Evolutionary conservation across 225 moss, liverwort and hornwort species (phyloP), one percentile per base, ranked within the genome.

Genomic region (Takakia lepidozioides): DNA sequence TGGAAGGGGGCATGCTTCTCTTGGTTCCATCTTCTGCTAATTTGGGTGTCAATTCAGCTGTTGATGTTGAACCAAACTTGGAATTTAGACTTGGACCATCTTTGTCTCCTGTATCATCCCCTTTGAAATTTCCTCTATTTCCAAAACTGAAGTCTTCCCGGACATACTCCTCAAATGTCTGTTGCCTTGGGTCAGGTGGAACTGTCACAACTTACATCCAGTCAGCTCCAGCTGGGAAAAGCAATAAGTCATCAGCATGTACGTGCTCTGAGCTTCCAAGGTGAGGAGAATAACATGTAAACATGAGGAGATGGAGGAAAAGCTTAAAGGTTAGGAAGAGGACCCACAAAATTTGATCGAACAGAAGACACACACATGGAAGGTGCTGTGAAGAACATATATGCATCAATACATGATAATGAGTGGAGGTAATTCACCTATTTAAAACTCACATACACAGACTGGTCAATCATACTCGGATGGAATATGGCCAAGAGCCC

Each of bases 91-190:
- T 72, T n/a, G 93, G 86, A 1, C 87, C 91, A 29, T 83, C 85
- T 57, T 84, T 95, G 36, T 91, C 98, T n/a, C n/a, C n/a, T 24
- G 81, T 76, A 43, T 76, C 77, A 43, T 91, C 87, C 43, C 85
- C 71, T 43, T 87, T 87, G 57, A 91, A 65, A 27, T 90, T 84
- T 34, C 85, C 76, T 45, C 91, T 72, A 48, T 84, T 91, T 27
- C 98, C 98, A 48, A 98, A 98, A 56, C 91, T 91, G 78, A 98
- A 98, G 25, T 98, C 98, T 59, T 98, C 90, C 17, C 85, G 64
- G 2, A 85, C 58, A 30, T 93, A 89, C 19, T 93, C 83, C 0
- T 93, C 93, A 34, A 84, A 93, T 11, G 67, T 81, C 29, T 69
- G 64, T 9, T 67, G 56, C 9, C 23, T 27, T 3, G 80, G 77